Evolutionary conservation across 768 basidiomycete genomes (phyloP).

Genomic region (Inosperma sp.): DNA sequence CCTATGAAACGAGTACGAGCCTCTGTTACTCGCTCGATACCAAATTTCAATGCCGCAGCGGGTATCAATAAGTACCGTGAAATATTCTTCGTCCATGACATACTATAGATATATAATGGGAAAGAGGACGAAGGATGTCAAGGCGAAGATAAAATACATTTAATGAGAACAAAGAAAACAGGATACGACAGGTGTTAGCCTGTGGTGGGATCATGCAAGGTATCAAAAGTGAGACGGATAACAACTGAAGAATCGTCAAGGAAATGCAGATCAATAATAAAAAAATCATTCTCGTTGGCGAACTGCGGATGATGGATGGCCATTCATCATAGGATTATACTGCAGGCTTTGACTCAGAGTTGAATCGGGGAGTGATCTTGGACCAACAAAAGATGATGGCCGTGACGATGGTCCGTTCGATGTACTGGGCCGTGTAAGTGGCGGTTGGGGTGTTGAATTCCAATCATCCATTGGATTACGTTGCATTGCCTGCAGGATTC

Average conservation of each 20-base stretch:
- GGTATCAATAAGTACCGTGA: slow-evolving; percentile 48
- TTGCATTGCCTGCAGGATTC: slow-evolving; percentile 41
- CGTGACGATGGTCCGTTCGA: slow-evolving; percentile 39
- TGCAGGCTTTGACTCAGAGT: slow-evolving; percentile 33
- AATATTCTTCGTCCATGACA: slow-evolving; percentile 55
- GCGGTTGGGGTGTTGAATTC: slow-evolving; percentile 28
- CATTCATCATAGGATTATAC: slow-evolving; percentile 40
- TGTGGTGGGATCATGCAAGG: slow-evolving; percentile 19
- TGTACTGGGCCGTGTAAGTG: slow-evolving; percentile 37
- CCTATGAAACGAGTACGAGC: too few relatives aligned
- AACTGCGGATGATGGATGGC: slow-evolving; percentile 42
- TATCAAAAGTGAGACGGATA: slow-evolving; percentile 10
- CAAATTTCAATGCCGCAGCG: too few relatives aligned
- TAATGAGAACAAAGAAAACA: slow-evolving; percentile 39
- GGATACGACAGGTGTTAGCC: slow-evolving; percentile 25
- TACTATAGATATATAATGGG: slow-evolving; percentile 41
- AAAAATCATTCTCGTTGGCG: slow-evolving; percentile 49
- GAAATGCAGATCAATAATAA: neutral
- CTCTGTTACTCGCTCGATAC: too few relatives aligned
- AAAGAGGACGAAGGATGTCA: slow-evolving; percentile 22
- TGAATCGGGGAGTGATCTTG: slow-evolving; percentile 24
- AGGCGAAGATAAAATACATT: slow-evolving; percentile 57
- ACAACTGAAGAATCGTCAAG: neutral
- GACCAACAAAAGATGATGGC: slow-evolving; percentile 49
- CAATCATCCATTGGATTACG: slow-evolving; percentile 42